Evolutionary conservation across 148 eudicot species (phyloP).

Genomic region (Salicornia ramosissima): DNA sequence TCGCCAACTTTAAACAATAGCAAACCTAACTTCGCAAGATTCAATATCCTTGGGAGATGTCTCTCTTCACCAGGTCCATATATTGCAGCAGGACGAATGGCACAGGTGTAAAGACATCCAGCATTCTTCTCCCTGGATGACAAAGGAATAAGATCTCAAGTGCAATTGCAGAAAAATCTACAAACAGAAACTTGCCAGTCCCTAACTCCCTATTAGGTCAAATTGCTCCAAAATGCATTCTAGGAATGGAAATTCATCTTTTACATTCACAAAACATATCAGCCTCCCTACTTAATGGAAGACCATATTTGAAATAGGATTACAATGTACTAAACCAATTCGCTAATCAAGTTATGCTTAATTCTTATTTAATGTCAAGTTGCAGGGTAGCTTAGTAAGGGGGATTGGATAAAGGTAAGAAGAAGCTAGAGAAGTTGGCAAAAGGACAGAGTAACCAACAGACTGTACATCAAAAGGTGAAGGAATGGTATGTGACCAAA

Average conservation of each 20-base stretch:
- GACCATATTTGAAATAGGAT: not conserved
- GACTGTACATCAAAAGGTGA: not conserved
- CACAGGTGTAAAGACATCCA: constrained; percentile 66
- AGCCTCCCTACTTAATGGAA: not conserved
- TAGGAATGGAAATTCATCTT: not conserved
- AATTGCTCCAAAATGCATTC: not conserved
- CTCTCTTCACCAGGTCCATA: constrained; percentile 98
- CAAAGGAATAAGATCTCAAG: constrained; percentile 19
- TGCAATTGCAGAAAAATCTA: not conserved
- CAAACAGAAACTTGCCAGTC: not conserved
- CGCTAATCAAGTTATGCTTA: not conserved
- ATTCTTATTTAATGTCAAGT: not conserved
- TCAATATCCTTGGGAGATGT: constrained; percentile 71
- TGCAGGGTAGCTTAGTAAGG: too few species aligned
- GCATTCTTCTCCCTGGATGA: constrained; percentile 57
- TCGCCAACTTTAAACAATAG: constrained; percentile 68
- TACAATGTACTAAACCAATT: not conserved
- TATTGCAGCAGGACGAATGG: constrained; percentile 89
- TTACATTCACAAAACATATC: not conserved
- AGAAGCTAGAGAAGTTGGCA: not conserved
- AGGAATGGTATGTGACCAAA: not conserved
- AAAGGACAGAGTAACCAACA: not conserved
- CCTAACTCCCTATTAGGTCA: too few species aligned
- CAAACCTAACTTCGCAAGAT: constrained; percentile 63
- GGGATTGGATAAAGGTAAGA: too few species aligned